These are phyloP conservation scores for Colletotrichum abscissum DNA, from an alignment of 2,329 filamentous ascomycete genomes.

Conservation along the genomic window DNA sequence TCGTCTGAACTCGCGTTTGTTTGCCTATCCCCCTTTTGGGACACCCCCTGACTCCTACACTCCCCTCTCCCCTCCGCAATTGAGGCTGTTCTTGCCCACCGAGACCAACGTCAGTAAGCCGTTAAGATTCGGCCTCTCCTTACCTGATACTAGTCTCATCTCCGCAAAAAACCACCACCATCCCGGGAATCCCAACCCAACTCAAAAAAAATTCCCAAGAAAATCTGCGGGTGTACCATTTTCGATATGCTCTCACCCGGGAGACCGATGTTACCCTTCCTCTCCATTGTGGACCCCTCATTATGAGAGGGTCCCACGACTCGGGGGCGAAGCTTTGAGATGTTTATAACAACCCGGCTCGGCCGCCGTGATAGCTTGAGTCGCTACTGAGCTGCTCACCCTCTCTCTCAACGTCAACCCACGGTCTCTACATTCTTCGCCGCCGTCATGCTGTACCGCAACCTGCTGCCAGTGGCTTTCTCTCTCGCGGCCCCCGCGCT, in stretches of 20 bases:
- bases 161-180: conserved; percentile 10
- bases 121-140: background rate
- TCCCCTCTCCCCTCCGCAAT: background rate
- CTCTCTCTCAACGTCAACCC: background rate
- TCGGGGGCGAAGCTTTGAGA: conserved; percentile 17
- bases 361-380: background rate
- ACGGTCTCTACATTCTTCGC: conserved; percentile 8
- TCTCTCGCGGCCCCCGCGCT: conserved; percentile 10
- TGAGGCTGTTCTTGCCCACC: background rate
- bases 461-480: conserved; percentile 15
- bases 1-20: conserved; percentile 10
- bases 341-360: conserved; percentile 11
- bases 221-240: background rate
- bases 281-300: background rate
- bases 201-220: background rate
- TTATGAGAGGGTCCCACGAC: background rate
- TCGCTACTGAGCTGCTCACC: background rate
- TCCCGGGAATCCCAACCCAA: conserved; percentile 5
- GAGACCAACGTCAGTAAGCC: background rate
- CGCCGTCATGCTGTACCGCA: conserved; percentile 2
- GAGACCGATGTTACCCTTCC: background rate
- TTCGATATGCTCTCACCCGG: background rate
- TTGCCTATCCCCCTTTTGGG: background rate
- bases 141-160: conserved; percentile 13
- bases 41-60: background rate